Base-by-base conservation (phyloP, 2,329 filamentous ascomycete species). In the Thielaviopsis euricoi region DNA sequence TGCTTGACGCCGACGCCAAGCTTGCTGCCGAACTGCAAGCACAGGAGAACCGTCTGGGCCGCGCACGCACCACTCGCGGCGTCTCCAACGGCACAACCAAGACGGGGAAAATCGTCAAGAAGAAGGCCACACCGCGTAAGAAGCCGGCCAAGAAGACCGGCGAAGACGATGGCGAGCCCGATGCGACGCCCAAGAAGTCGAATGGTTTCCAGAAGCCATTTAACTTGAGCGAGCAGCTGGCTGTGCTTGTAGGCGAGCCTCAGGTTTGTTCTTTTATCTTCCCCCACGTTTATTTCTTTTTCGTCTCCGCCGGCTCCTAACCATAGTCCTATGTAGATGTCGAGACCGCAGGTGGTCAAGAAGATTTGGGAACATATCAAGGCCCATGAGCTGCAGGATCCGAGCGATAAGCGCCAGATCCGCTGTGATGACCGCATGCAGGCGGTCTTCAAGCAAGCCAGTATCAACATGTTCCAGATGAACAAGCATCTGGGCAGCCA, bases 391-490 rank as follows among this genome's bases (percentile, higher is more conserved):
- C 81, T 98, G 6, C 93, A 98, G 70, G 90, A 97, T 64, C 91
- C 90, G 0, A 81, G 70, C 62, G 91, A 98, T 73, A 91, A 90
- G 70, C 86, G 93, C 22, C 89, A 95, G 64, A 98, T 98, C 62
- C 75, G 82, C 26, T 98, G 93, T 72, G 93, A 98, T 70, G 88
- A 95, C 23, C 83, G 82, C 64, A 86, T 98, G 85, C 83, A 87
- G 61, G 86, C 86, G 6, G 86, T 98, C 7, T 98, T 98, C 74
- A 95, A 95, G 70, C 80, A 86, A 66, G 82, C 89, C 66, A 87
- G 81, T 66, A 86, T 98, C 54, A 89, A 97, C 71, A 98, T 98
- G 93, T 98, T 98, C 71, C 90, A 89, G 64, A 97, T 98, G 91
- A 97, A 95, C 76, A 96, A 96, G 75, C 81, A 95, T 17, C 81